Evolutionary conservation across 2,329 filamentous ascomycete genomes (phyloP), one percentile per base, ranked within the genome.

Genomic region (Epichloe sibirici): DNA sequence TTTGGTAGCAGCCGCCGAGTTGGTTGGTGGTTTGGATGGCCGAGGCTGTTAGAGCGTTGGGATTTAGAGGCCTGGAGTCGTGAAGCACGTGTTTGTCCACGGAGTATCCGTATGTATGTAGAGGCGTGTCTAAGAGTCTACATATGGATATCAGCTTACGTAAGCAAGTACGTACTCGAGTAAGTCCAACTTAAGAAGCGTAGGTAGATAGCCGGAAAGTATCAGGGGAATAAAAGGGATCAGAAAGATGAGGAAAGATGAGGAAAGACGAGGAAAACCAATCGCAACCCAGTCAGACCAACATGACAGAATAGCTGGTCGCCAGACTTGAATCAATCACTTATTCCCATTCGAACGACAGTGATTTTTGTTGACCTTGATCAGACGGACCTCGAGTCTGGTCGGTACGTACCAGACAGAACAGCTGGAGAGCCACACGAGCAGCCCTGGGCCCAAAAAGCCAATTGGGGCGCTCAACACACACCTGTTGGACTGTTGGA

Each of bases 381-480:
- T 23, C 39, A 15, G 39, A 42, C 17, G 4, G 12, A 5, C 5
- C 39, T n/a, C 39, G 12, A 21, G 39, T 15, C 13, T 21, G 13
- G 39, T n/a, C 39, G 11, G 39, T 8, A 15, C 39, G 13, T 17
- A 17, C 7, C 39, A 42, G n/a, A 21, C 17, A 17, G 17, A 17
- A 17, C 17, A 17, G 17, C 17, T 17, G 17, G 17, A 17, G 17
- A 17, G 17, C 17, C 17, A 17, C 17, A 17, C 17, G 17, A 17
- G 17, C 17, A 17, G 17, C 17, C 17, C 17, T 17, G 17, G 5
- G 2, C 35, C 46, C 38, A 49, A 43, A 42, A 49, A 43, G 38
- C 38, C 47, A 49, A 49, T 43, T 49, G 48, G 38, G 48, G 48
- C 48, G 37, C 48, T 13, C 48, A 49, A 49, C 48, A 45, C 17